phyloP scores from a whole-genome alignment of 2,329 filamentous ascomycete genomes.

The Neofusicoccum umdonicola region DNA sequence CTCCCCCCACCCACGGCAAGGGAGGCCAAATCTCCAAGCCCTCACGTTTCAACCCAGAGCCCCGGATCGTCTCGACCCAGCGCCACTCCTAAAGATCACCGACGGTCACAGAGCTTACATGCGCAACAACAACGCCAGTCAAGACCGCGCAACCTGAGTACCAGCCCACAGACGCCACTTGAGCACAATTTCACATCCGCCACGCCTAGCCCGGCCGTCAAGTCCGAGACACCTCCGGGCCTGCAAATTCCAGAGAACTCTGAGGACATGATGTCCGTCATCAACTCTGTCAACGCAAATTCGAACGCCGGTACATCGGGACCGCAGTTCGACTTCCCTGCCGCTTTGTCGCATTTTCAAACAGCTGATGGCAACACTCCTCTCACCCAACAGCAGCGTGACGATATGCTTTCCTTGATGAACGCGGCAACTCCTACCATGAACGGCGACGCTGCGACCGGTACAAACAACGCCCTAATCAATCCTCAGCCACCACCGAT shows the following conservation, averaged over 20 bases:
- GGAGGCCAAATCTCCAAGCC: constrained; percentile 23
- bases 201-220: constrained; percentile 30
- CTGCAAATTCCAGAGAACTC: constrained; percentile 37
- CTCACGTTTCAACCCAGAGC: not conserved
- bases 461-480: constrained; percentile 56
- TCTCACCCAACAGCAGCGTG: constrained; percentile 48
- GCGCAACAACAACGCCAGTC: constrained; percentile 6
- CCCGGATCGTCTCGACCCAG: not conserved
- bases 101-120: constrained; percentile 14
- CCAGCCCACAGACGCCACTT: constrained; percentile 9
- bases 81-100: not conserved
- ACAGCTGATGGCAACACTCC: constrained; percentile 46
- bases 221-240: constrained; percentile 41
- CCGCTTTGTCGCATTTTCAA: constrained; percentile 48
- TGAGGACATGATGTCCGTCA: constrained; percentile 52
- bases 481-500: constrained; percentile 55
- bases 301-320: constrained; percentile 31
- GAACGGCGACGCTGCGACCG: constrained; percentile 25
- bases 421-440: constrained; percentile 34
- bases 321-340: constrained; percentile 45
- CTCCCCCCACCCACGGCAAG: constrained; percentile 33
- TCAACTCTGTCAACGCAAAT: constrained; percentile 46
- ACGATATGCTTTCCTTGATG: constrained; percentile 49
- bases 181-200: constrained; percentile 10
- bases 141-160: constrained; percentile 3